Percentiles rank a stretch among this genome's conserved stretches.
These are phyloP conservation scores for Begonia fuchsioides DNA, from an alignment of 306 rosid genomes.

Conservation along the genomic window DNA sequence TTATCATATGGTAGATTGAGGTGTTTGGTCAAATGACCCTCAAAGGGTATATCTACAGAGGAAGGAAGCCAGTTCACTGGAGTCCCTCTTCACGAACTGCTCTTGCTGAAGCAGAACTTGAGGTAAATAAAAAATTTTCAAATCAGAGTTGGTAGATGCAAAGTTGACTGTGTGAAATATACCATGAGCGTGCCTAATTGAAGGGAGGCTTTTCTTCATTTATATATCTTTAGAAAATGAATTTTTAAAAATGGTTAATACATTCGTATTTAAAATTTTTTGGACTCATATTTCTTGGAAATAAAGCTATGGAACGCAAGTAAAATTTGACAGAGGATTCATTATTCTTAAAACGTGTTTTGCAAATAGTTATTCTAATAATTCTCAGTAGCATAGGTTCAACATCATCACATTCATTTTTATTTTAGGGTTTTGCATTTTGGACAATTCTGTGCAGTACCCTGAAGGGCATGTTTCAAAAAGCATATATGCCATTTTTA, in stretches of 20 bases:
- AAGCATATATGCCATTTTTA: constrained; percentile 79
- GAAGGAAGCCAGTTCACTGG: constrained; percentile 99
- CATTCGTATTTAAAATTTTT: too few species aligned
- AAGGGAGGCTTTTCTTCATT: too few species aligned
- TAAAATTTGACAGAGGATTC: too few species aligned
- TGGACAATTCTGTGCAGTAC: constrained; percentile 40
- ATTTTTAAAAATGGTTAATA: too few species aligned
- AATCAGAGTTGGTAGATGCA: too few species aligned
- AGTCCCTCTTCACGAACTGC: constrained; percentile 97
- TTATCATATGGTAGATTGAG: constrained; percentile 45
- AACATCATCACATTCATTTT: constrained; percentile 2
- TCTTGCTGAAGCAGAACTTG: constrained; percentile 99
- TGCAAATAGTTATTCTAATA: too few species aligned
- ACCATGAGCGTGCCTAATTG: not conserved
- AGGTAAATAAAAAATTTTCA: constrained; percentile 32
- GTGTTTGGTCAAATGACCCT: constrained; percentile 97
- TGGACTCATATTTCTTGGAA: too few species aligned
- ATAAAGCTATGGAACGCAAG: too few species aligned
- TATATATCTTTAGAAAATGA: too few species aligned
- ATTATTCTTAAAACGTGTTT: too few species aligned
- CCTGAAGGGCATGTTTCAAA: constrained; percentile 88
- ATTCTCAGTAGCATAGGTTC: too few species aligned
- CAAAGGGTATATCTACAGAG: constrained; percentile 83
- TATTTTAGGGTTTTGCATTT: constrained; percentile 4
- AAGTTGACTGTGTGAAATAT: not conserved